phyloP scores from a whole-genome alignment of 2,329 filamentous ascomycete genomes.

The Aplosporella prunicola region DNA sequence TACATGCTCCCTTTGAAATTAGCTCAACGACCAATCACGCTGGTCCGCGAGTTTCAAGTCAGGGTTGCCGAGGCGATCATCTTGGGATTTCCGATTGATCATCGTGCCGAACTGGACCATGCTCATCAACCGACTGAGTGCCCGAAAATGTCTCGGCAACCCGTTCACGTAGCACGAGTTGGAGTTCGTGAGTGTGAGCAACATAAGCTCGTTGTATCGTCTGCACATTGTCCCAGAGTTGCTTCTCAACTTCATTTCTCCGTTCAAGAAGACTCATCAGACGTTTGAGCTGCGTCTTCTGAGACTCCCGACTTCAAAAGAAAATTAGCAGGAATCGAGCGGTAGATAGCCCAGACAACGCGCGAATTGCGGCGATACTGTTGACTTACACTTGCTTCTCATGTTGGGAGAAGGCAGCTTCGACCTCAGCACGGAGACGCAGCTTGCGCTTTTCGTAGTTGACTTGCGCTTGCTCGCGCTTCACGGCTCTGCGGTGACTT shows the following conservation, averaged over 20 bases:
- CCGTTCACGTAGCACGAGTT: neutral
- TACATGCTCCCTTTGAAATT: no score
- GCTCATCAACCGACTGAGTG: neutral
- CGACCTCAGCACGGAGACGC: constrained; percentile 16
- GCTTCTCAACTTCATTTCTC: constrained; percentile 8
- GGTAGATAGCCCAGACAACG: no score
- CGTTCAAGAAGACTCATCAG: constrained; percentile 6
- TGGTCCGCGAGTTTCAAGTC: no score
- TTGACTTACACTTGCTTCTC: constrained; percentile 21
- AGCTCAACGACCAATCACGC: no score
- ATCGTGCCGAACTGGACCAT: constrained; percentile 5
- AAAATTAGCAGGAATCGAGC: neutral
- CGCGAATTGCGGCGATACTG: neutral
- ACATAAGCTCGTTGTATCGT: constrained; percentile 4
- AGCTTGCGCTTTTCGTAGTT: constrained; percentile 14
- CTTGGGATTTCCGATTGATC: no score
- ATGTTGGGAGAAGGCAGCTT: constrained; percentile 18
- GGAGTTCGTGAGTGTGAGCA: neutral
- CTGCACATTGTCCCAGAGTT: constrained; percentile 7
- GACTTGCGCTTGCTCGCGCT: constrained; percentile 15
- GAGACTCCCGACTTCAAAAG: neutral
- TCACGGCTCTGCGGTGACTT: constrained; percentile 22
- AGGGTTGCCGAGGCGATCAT: no score
- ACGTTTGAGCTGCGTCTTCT: constrained; percentile 5
- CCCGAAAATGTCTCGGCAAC: neutral